Percentiles rank a stretch among this genome's conserved stretches.
phyloP scores from a whole-genome alignment of 176 grass and related monocot species.

The Cocos nucifera region DNA sequence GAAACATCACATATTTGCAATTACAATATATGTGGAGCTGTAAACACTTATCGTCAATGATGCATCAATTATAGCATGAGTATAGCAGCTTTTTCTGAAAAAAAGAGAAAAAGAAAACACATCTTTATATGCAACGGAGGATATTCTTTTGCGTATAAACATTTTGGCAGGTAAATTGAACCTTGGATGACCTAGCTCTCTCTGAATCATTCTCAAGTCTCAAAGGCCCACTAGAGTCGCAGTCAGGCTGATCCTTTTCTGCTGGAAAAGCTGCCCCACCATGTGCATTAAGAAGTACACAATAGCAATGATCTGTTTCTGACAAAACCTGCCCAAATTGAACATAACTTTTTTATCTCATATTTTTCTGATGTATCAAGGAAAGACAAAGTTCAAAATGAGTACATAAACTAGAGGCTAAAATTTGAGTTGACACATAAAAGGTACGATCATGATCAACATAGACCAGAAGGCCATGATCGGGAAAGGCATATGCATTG shows the following conservation, averaged over 20 bases:
- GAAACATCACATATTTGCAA: neutral
- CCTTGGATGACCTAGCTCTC: constrained; percentile 52
- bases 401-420: no score
- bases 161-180: constrained; percentile 5
- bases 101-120: no score
- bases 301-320: constrained; percentile 93
- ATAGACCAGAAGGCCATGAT: no score
- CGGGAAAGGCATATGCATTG: no score
- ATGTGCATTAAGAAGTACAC: constrained; percentile 84
- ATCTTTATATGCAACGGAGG: no score
- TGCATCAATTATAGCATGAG: no score
- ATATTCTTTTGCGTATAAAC: no score
- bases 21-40: neutral
- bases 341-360: constrained; percentile 1
- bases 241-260: constrained; percentile 21
- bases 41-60: neutral
- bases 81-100: no score
- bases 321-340: constrained; percentile 74
- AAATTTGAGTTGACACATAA: no score
- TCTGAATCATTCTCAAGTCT: constrained; percentile 14
- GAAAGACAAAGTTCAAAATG: no score
- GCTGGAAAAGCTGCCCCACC: constrained; percentile 93
- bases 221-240: constrained; percentile 21
- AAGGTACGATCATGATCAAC: no score
- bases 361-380: no score